A percentile compares a stretch with the other conserved stretches of the same genome.
phyloP scores from a whole-genome alignment of 148 eudicot species.

The Amaranthus cruentus region DNA sequence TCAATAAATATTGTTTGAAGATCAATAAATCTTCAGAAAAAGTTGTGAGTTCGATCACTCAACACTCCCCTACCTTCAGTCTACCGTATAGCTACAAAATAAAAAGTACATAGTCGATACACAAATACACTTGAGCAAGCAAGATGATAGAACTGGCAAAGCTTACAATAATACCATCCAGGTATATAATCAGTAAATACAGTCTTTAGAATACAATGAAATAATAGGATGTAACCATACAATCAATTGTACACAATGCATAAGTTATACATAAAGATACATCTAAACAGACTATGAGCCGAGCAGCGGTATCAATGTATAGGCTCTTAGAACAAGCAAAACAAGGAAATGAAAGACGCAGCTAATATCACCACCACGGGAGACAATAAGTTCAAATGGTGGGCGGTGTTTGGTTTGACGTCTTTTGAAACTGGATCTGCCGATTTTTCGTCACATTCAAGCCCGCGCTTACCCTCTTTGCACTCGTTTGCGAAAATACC shows the following conservation, averaged over 20 bases:
- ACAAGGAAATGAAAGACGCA: conserved; percentile 9
- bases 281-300: neutral
- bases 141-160: neutral
- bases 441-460: conserved; percentile 29
- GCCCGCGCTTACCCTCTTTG: conserved; percentile 51
- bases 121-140: neutral
- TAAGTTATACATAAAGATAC: neutral
- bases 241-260: conserved; percentile 3
- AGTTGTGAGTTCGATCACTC: no score
- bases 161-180: neutral
- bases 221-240: neutral
- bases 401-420: conserved; percentile 15
- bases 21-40: no score
- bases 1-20: no score
- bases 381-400: neutral
- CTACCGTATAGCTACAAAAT: no score
- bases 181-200: neutral
- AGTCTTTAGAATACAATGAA: neutral
- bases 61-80: no score
- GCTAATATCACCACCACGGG: conserved; percentile 10
- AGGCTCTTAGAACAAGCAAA: conserved; percentile 10
- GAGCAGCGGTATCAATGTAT: neutral
- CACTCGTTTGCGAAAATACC: conserved; percentile 67
- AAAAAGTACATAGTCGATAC: no score
- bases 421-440: neutral